Evolutionary conservation across 176 grass and related monocot genomes (phyloP), one percentile per base, ranked within the genome.

Genomic region (Luzula sylvatica): DNA sequence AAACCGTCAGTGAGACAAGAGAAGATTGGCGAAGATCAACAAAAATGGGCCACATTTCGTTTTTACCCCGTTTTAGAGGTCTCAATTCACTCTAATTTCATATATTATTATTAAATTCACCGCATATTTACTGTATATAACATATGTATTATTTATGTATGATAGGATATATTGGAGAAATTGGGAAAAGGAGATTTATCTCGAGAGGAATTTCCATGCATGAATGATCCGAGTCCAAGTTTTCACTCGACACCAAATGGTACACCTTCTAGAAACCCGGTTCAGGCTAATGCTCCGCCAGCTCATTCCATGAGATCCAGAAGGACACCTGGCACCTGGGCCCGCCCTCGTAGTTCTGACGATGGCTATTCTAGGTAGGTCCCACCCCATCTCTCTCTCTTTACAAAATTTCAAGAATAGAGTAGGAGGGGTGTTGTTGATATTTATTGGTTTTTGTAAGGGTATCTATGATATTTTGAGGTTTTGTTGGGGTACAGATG

Each of bases 1-100:
- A 94, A 87, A 14, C 67, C 63, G 67, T 65, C 71, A 61, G 27
- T 77, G 30, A 82, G 82, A 47, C 82, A 94, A 73, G 82, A 94
- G 24, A 68, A 76, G 42, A 69, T 51, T 15, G 65, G 71, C 22
- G 82, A 94, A 54, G 78, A 76, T 41, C 77, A 74, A 57, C 44
- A 50, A 42, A 73, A 72, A 45, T 87, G 82, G 87, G 72, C 60
- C 42, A 54, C 82, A 6, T 94, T 83, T 45, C 56, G 72, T 16
- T 94, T 94, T 94, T 87, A 94, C 76, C 87, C 82, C 55, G 24
- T 94, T 43, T 74, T 94, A 19, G 87, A 87, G 87, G 87, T 94
- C 51, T 12, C 48, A 47, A 53, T 50, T 49, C 20, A 52, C 46
- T 5, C 21, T 25, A 50, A 28, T 67, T 26, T 13, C 32, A 3